A percentile compares a stretch with the other conserved stretches of the same genome.
Conservation (phyloP, 2,329 filamentous ascomycete species). For the Penicillium sp. region DNA sequence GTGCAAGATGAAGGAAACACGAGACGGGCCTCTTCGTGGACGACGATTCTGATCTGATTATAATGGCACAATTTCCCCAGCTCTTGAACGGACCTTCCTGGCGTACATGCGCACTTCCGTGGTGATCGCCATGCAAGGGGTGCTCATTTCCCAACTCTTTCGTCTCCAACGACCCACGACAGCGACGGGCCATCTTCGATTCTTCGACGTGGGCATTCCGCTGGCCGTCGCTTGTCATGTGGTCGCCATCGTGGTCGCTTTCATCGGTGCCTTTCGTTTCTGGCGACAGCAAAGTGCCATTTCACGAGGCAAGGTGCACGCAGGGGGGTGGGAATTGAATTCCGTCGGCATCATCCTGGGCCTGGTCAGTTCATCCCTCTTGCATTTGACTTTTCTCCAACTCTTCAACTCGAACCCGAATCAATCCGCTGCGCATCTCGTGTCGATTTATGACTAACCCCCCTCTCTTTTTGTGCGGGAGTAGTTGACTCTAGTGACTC, state of each 20-base stretch:
- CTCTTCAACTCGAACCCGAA: not conserved
- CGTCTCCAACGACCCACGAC: conserved; percentile 42
- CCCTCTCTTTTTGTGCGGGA: too few relatives aligned
- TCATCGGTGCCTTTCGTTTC: conserved; percentile 54
- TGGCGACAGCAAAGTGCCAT: conserved; percentile 58
- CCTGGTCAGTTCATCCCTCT: conserved; percentile 39
- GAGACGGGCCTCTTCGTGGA: too few relatives aligned
- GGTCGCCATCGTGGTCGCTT: conserved; percentile 47
- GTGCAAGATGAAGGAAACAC: too few relatives aligned
- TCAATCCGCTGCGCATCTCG: not conserved
- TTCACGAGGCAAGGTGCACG: conserved; percentile 50
- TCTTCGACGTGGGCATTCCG: conserved; percentile 56
- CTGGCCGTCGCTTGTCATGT: conserved; percentile 45
- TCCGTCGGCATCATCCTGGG: conserved; percentile 43
- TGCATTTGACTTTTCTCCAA: not conserved
- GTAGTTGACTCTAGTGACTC: conserved; percentile 15
- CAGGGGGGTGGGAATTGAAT: conserved; percentile 55
- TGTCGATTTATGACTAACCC: conserved; percentile 1
- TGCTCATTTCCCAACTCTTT: conserved; percentile 63
- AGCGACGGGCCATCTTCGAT: conserved; percentile 49
- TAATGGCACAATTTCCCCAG: conserved; percentile 35
- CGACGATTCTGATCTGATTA: too few relatives aligned
- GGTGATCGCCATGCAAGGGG: conserved; percentile 61
- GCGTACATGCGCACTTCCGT: conserved; percentile 66
- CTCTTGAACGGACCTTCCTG: conserved; percentile 68